These are phyloP conservation scores for Nigrospora osmanthi DNA, from an alignment of 2,329 filamentous ascomycete genomes.

Conservation along the genomic window DNA sequence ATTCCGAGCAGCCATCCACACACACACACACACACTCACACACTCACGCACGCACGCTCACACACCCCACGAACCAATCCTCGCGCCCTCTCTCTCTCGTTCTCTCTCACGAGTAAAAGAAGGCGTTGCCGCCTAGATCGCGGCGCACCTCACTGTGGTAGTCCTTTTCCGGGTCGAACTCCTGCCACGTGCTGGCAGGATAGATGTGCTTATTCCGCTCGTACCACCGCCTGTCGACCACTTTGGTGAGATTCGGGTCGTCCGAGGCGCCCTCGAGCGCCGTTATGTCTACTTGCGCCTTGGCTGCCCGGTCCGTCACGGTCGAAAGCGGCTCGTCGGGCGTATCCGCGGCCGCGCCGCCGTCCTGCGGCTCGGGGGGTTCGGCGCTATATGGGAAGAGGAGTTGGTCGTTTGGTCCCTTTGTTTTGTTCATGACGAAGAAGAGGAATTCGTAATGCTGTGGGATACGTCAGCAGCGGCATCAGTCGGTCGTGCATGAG, in stretches of 20 bases:
- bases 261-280: conserved; percentile 68
- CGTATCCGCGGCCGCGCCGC: conserved; percentile 6
- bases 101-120: conserved; percentile 61
- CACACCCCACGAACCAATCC: too few relatives aligned
- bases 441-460: conserved; percentile 97
- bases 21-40: too few relatives aligned
- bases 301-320: conserved; percentile 23
- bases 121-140: conserved; percentile 83
- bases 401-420: conserved; percentile 61
- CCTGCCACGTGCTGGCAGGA: conserved; percentile 90
- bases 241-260: conserved; percentile 78
- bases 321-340: conserved; percentile 27
- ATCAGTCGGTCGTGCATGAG: conserved; percentile 1
- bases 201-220: conserved; percentile 98
- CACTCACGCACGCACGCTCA: too few relatives aligned
- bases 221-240: conserved; percentile 95
- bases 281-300: conserved; percentile 36
- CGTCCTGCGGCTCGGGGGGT: conserved; percentile 22
- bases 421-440: conserved; percentile 83
- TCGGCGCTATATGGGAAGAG: conserved; percentile 70
- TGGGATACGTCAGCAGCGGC: conserved; percentile 12
- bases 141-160: conserved; percentile 71
- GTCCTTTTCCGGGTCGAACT: conserved; percentile 85
- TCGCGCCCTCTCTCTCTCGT: too few relatives aligned
- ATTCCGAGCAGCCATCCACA: too few relatives aligned